Evolutionary conservation across 2,329 filamentous ascomycete genomes (phyloP).

Genomic region (Didymella segeticola): DNA sequence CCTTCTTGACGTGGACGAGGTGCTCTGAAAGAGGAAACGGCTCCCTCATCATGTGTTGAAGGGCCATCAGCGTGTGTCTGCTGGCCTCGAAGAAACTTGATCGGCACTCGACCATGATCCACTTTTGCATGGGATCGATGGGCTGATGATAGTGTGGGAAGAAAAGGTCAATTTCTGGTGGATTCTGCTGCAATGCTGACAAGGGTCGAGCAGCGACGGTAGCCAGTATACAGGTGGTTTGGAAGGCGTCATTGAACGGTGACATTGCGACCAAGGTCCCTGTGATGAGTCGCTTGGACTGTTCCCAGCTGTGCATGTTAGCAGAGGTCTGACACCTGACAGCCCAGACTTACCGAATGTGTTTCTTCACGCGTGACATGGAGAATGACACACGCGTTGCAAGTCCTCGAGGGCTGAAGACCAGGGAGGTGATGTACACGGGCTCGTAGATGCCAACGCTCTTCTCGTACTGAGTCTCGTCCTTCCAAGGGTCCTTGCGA

Average conservation of each 20-base stretch:
- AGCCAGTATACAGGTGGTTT: constrained; percentile 70
- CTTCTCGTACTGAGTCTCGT: constrained; percentile 59
- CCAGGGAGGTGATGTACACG: constrained; percentile 71
- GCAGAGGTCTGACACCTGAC: background rate
- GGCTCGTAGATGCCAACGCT: constrained; percentile 49
- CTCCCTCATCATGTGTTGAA: constrained; percentile 71
- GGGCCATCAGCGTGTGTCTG: constrained; percentile 72
- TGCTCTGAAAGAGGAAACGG: constrained; percentile 69
- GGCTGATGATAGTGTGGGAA: constrained; percentile 69
- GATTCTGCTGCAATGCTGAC: constrained; percentile 66
- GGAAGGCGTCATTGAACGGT: constrained; percentile 66
- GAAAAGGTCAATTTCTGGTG: constrained; percentile 77
- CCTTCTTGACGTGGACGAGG: constrained; percentile 58
- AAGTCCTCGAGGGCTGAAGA: constrained; percentile 67
- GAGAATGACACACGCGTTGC: constrained; percentile 76
- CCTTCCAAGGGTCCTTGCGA: constrained; percentile 28
- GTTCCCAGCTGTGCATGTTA: constrained; percentile 59
- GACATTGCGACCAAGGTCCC: constrained; percentile 64
- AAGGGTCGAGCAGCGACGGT: constrained; percentile 74
- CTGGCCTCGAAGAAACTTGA: constrained; percentile 78
- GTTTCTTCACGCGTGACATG: constrained; percentile 67
- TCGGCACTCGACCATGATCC: constrained; percentile 80
- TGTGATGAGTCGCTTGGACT: constrained; percentile 63
- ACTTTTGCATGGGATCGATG: constrained; percentile 72
- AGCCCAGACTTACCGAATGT: constrained; percentile 56